Conservation (phyloP, 352 stramenopile species). For the Phytophthora citricola region DNA sequence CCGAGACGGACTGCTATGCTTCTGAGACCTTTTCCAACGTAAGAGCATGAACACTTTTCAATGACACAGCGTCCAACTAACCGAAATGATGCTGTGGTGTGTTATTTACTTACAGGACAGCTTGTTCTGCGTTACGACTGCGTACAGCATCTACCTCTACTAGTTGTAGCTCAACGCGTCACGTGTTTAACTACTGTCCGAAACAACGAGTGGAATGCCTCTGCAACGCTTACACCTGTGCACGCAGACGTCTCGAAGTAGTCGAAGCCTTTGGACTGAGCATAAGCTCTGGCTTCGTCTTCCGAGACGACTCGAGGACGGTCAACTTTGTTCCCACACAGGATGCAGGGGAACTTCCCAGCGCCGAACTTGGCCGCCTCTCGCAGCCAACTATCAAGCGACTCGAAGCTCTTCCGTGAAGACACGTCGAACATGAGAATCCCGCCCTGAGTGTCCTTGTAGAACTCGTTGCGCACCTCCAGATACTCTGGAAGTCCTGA, state of each 20-base stretch:
- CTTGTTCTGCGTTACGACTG: conserved; percentile 90
- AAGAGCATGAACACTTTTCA: conserved; percentile 11
- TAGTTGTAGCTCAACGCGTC: conserved; percentile 42
- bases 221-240: conserved; percentile 84
- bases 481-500: conserved; percentile 93
- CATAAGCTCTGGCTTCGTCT: conserved; percentile 82
- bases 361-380: conserved; percentile 92
- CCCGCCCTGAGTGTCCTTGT: conserved; percentile 92
- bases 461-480: conserved; percentile 97
- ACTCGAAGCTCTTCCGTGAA: conserved; percentile 81
- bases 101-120: conserved; percentile 62
- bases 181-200: conserved; percentile 59
- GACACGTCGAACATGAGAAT: conserved; percentile 86
- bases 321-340: conserved; percentile 94
- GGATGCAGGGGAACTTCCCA: conserved; percentile 81
- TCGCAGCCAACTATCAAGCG: conserved; percentile 87
- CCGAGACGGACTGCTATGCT: conserved; percentile 89
- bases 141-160: conserved; percentile 91
- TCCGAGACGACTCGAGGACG: conserved; percentile 76
- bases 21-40: conserved; percentile 92
- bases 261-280: conserved; percentile 74
- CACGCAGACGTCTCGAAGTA: conserved; percentile 95
- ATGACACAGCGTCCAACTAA: neutral
- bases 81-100: neutral
- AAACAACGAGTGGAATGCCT: conserved; percentile 89